Percentiles rank a stretch among this genome's conserved stretches.
These are phyloP conservation scores for Tylopilus subfusipes DNA, from an alignment of 768 basidiomycete species.

Conservation along the genomic window DNA sequence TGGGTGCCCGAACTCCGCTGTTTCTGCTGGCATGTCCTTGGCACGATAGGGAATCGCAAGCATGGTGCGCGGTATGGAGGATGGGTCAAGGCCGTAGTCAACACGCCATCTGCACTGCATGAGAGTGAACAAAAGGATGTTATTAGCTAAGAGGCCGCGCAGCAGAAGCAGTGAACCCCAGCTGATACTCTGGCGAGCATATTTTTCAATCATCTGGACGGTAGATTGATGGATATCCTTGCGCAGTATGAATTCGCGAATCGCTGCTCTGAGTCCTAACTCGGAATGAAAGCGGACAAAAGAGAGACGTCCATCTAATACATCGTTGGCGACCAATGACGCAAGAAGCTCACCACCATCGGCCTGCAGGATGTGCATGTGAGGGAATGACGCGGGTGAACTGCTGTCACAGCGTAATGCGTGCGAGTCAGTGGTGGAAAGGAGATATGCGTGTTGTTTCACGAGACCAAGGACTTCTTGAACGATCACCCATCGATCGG, in stretches of 20 bases:
- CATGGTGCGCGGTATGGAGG: slow-evolving; percentile 22
- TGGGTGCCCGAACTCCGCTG: slow-evolving; percentile 24
- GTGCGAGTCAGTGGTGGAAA: not conserved
- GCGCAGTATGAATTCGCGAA: slow-evolving; percentile 23
- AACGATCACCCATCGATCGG: slow-evolving; percentile 34
- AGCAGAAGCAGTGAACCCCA: slow-evolving; percentile 28
- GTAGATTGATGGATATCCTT: not conserved
- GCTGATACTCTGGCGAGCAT: not conserved
- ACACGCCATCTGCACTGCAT: slow-evolving; percentile 28
- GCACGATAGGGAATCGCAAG: slow-evolving; percentile 39
- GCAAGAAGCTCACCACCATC: slow-evolving; percentile 12
- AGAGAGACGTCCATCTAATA: not conserved
- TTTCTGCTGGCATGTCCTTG: slow-evolving; percentile 34
- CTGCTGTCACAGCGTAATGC: not conserved
- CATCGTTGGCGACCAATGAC: not conserved
- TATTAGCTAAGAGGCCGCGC: slow-evolving; percentile 33
- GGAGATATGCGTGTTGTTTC: not conserved
- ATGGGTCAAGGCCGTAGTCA: not conserved
- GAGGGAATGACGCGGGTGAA: slow-evolving; percentile 17
- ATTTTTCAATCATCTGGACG: not conserved
- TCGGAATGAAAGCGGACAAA: not conserved
- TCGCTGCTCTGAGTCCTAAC: not conserved
- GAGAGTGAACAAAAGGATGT: slow-evolving; percentile 30
- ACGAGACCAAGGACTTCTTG: slow-evolving; percentile 31
- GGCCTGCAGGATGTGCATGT: slow-evolving; percentile 19